Base-by-base conservation (phyloP, 2,329 filamentous ascomycete species). In the Microdochium nivale region DNA sequence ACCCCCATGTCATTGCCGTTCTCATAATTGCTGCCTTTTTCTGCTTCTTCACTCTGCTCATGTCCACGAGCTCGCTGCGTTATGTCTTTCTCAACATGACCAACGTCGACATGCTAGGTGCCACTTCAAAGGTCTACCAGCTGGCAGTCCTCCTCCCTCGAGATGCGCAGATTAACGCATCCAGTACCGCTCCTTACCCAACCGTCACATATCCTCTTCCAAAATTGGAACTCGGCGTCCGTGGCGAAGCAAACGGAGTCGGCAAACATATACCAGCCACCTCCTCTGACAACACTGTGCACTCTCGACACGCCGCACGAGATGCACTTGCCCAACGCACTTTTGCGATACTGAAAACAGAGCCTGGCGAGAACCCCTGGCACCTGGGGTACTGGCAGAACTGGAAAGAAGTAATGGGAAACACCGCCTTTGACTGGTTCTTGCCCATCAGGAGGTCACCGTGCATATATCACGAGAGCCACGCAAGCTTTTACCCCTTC, bases 311-410 rank as follows among this genome's bases (percentile, higher is more conserved):
- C 23, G 46, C 53, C 19, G 46, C 47, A 14, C 67, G 72, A 30
- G 78, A 79, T 56, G 59, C 64, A 44, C 67, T 72, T 2, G 80
- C 82, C 24, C 75, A 71, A 4, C 79, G 84, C 25, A 86, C 80
- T 11, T 97, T 95, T 64, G 90, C 88, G 13, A 86, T 97, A 40
- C 73, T 96, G 2, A 78, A 81, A 54, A 88, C 87, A 0, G 73
- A 81, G 2, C 77, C 81, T 0, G 85, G 88, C 10, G 85, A 94
- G 59, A 96, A 96, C 58, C 89, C 90, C 0, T 99, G 90, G 84
- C 81, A 95, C 59, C 71, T 94, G 1, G 88, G 87, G 2, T 69
- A 70, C 9, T 75, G 79, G 55, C 69, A 74, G 25, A 97, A 97
- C 62, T 85, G 90, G 70, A 80, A 82, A 56, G 79, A 85, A 14